These are phyloP conservation scores for Galerina marginata DNA, from an alignment of 768 basidiomycete genomes.

Conservation along the genomic window DNA sequence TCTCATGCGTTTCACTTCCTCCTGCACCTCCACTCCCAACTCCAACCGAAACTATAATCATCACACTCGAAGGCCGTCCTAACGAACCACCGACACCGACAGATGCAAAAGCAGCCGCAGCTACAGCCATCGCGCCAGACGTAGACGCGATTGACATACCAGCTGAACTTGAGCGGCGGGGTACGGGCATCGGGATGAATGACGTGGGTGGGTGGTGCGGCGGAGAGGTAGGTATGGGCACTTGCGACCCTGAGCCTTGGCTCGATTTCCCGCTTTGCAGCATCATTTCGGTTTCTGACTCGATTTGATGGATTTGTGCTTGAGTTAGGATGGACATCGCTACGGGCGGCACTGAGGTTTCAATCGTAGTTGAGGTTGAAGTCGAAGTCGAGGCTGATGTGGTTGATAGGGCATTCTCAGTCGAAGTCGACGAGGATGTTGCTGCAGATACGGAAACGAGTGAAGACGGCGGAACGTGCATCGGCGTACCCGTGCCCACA, in stretches of 20 bases:
- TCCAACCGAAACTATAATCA: not conserved
- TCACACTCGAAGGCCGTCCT: not conserved
- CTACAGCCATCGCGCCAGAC: not conserved
- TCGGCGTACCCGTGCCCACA: too few relatives aligned
- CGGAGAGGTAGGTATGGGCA: not conserved
- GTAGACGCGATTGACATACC: not conserved
- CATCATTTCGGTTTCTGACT: not conserved
- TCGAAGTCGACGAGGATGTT: not conserved
- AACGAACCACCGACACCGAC: not conserved
- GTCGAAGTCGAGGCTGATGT: not conserved
- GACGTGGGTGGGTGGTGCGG: not conserved
- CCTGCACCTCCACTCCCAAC: not conserved
- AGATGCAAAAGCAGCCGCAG: not conserved
- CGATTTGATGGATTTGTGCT: not conserved
- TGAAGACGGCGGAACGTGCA: too few relatives aligned
- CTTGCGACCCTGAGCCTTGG: not conserved
- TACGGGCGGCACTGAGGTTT: not conserved
- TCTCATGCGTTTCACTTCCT: not conserved
- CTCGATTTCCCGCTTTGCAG: not conserved
- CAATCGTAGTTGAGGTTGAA: not conserved
- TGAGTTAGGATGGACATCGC: not conserved
- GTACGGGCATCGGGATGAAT: not conserved
- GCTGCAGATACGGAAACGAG: not conserved
- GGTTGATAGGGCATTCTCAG: not conserved
- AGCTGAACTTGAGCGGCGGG: not conserved